Conservation (phyloP, 495 filamentous ascomycete species). For the Talaromyces proteolyticus region DNA sequence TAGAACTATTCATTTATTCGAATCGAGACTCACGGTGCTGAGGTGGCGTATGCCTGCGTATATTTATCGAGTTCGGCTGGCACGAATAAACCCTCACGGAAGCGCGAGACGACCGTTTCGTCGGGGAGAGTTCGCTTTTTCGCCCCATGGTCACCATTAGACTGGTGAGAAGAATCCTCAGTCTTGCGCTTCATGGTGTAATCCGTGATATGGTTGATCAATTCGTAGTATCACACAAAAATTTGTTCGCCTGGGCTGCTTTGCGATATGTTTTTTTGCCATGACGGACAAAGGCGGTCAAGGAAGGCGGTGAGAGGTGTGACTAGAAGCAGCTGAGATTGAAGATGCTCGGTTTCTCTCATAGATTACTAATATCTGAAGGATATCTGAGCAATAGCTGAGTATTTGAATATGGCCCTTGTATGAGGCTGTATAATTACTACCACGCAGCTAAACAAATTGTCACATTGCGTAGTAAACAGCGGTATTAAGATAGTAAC, state of each 20-base stretch:
- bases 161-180: constrained; percentile 23
- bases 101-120: constrained; percentile 44
- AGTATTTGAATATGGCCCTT: too few relatives aligned
- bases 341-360: not conserved
- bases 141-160: constrained; percentile 34
- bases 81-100: constrained; percentile 75
- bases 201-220: too few relatives aligned
- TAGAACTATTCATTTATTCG: not conserved
- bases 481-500: too few relatives aligned
- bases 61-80: constrained; percentile 59
- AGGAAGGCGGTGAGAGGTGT: not conserved
- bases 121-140: constrained; percentile 50
- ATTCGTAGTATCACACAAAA: not conserved
- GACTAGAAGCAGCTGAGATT: too few relatives aligned
- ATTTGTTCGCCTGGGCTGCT: not conserved
- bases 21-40: constrained; percentile 51
- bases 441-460: too few relatives aligned
- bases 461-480: too few relatives aligned
- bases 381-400: too few relatives aligned
- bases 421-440: too few relatives aligned
- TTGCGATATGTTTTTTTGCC: not conserved
- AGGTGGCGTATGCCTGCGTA: constrained; percentile 61
- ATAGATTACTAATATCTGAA: too few relatives aligned
- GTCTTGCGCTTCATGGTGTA: constrained; percentile 54
- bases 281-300: too few relatives aligned